Evolutionary conservation across 495 filamentous ascomycete species (phyloP).

Genomic region (Xylaria acuta): DNA sequence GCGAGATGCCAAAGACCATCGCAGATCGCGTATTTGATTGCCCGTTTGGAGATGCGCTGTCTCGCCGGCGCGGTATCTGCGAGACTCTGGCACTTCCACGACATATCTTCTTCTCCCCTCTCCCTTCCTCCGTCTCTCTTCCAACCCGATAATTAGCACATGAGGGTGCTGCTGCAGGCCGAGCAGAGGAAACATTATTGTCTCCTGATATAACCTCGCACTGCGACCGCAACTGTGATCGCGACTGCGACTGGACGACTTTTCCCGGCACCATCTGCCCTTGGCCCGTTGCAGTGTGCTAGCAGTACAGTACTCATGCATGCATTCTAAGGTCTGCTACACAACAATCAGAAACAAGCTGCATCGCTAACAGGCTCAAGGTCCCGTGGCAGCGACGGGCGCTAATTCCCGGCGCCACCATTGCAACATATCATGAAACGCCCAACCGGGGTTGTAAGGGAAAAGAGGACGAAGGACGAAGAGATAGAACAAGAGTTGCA

Average conservation of each 20-base stretch:
- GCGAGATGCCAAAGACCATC: conserved; percentile 30
- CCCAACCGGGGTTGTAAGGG: background rate
- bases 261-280: background rate
- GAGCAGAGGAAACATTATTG: background rate
- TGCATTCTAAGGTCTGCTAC: conserved; percentile 17
- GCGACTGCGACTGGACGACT: conserved; percentile 14
- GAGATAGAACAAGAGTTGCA: background rate
- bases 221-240: conserved; percentile 14
- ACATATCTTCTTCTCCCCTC: background rate
- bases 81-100: conserved; percentile 16
- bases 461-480: background rate
- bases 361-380: conserved; percentile 21
- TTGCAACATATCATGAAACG: conserved; percentile 11
- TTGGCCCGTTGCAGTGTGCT: background rate
- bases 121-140: background rate
- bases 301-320: conserved; percentile 8
- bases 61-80: conserved; percentile 15
- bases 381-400: conserved; percentile 13
- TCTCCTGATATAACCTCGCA: conserved; percentile 1
- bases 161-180: background rate
- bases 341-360: conserved; percentile 3
- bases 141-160: background rate
- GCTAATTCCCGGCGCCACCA: conserved; percentile 23
- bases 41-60: conserved; percentile 20
- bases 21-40: conserved; percentile 29